phyloP scores from a whole-genome alignment of 2,329 filamentous ascomycete species.

The Ascochyta rabiei region DNA sequence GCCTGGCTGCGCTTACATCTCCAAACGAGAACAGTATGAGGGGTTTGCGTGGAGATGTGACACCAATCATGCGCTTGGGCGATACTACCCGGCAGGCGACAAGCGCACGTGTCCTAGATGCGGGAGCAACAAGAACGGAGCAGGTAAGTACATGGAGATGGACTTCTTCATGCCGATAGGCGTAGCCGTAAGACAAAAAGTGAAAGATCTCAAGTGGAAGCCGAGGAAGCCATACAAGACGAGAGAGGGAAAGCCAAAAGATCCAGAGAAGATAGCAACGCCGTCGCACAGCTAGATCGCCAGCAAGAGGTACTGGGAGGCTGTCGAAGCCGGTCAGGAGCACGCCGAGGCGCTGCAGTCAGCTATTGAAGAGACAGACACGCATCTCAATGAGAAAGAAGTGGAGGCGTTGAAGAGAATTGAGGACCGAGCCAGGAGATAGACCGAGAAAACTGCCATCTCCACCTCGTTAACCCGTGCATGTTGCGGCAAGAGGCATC shows the following conservation, averaged over 20 bases:
- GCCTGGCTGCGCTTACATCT: slow-evolving; percentile 25
- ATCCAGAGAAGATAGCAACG: neutral
- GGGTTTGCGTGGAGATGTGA: slow-evolving; percentile 38
- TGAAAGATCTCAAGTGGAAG: slow-evolving; percentile 21
- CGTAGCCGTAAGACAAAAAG: slow-evolving; percentile 26
- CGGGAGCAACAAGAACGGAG: slow-evolving; percentile 19
- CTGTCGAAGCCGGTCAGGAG: slow-evolving; percentile 15
- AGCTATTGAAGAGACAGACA: slow-evolving; percentile 26
- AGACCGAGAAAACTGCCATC: neutral
- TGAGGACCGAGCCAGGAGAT: neutral
- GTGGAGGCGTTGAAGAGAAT: slow-evolving; percentile 6
- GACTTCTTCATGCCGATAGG: slow-evolving; percentile 36
- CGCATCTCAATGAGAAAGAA: slow-evolving; percentile 22
- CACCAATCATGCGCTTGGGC: slow-evolving; percentile 34
- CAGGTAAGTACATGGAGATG: slow-evolving; percentile 23
- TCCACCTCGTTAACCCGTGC: neutral
- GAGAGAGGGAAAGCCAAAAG: neutral
- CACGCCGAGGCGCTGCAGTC: slow-evolving; percentile 21
- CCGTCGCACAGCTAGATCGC: slow-evolving; percentile 32
- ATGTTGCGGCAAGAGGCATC: neutral
- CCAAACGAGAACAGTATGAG: slow-evolving; percentile 14
- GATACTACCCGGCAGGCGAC: slow-evolving; percentile 39
- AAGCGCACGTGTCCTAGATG: slow-evolving; percentile 33
- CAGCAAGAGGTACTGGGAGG: slow-evolving; percentile 26
- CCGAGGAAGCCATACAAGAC: slow-evolving; percentile 28